Evolutionary conservation across 768 basidiomycete species (phyloP), one percentile per base, ranked within the genome.

Genomic region (Trametes cinnabarina): DNA sequence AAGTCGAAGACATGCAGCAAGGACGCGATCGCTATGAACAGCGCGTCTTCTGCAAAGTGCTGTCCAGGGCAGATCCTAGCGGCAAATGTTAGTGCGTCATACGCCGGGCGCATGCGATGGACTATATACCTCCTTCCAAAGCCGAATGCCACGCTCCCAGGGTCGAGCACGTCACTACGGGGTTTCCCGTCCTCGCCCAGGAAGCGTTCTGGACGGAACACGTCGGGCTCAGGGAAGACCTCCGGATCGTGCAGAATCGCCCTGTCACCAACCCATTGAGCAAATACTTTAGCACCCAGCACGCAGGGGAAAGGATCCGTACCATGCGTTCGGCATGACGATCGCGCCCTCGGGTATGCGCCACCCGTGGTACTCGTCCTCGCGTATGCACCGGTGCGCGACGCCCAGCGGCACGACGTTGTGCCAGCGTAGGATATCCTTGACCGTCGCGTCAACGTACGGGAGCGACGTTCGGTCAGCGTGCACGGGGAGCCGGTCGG

Each of bases 121-220:
- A 12, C 1, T 17, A 47, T 25, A 19, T 35, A 64, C 63, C 63
- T 58, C 7, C 63, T 32, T 11, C 68, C 72, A 46, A 55, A 67
- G 12, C 71, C 71, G 51, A 72, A 73, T 11, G 61, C 61, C 15
- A 66, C n/a, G 12, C 3, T 37, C 1, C 7, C 40, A 14, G 63
- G 63, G 22, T 58, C 57, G n/a, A 20, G 50, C 26, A 49, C 44
- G n/a, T 34, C 43, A 0, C 51, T 39, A 28, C 63, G 58, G 39
- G 44, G 30, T 41, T 47, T 51, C 10, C 65, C 63, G 26, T 67
- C 50, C 26, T 67, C 64, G 26, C n/a, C n/a, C n/a, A 80, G 49
- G 64, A 78, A 84, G n/a, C 82, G 72, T 22, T 79, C 78, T 0
- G 83, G 83, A 35, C 78, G 73, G 65, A 85, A 84, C 9, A 58